phyloP scores from a whole-genome alignment of 164 flowering plant genomes.

The Taxillus chinensis region DNA sequence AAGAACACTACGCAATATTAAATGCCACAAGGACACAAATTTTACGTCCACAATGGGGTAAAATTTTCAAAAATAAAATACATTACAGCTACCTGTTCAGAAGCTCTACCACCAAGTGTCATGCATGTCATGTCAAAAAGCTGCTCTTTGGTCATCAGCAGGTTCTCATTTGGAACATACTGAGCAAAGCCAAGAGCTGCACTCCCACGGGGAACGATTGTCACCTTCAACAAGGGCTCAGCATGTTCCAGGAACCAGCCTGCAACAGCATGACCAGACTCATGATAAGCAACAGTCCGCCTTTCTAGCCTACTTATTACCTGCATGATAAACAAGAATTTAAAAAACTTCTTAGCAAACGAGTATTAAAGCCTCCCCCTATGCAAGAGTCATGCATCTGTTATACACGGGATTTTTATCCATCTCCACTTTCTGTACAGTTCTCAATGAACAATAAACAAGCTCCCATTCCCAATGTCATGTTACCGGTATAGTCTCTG shows the following conservation, averaged over 20 bases:
- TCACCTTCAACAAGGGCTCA: constrained; percentile 80
- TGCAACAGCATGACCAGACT: constrained; percentile 91
- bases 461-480: too few species aligned
- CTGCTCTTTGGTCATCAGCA: constrained; percentile 91
- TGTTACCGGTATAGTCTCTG: too few species aligned
- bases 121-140: constrained; percentile 96
- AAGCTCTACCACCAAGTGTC: constrained; percentile 96
- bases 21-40: too few species aligned
- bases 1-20: too few species aligned
- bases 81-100: constrained; percentile 65
- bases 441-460: too few species aligned
- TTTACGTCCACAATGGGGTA: too few species aligned
- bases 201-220: constrained; percentile 95
- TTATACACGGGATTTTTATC: too few species aligned
- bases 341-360: too few species aligned
- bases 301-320: constrained; percentile 86
- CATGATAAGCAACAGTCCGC: constrained; percentile 89
- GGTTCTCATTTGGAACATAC: constrained; percentile 92
- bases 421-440: too few species aligned
- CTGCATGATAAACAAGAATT: constrained; percentile 22
- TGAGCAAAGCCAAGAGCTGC: constrained; percentile 97
- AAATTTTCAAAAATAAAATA: neutral
- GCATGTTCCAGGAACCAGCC: constrained; percentile 95
- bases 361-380: too few species aligned
- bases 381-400: too few species aligned